Evolutionary conservation across 371 early-diverging fungal species (phyloP).

Genomic region (Gilbertella persicaria): DNA sequence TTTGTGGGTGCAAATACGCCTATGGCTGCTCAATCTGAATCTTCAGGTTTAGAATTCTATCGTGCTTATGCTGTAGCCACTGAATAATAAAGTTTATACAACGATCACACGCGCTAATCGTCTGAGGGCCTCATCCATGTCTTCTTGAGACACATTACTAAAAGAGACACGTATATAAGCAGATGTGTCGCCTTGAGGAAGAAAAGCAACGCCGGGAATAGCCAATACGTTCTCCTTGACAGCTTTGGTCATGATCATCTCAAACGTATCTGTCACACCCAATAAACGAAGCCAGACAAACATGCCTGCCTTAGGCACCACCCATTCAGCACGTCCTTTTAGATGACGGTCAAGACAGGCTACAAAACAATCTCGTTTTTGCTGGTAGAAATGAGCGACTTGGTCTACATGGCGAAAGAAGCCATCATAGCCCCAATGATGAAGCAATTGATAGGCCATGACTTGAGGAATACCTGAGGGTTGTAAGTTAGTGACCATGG

Average conservation of each 20-base stretch:
- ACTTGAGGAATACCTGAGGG: conserved; percentile 78
- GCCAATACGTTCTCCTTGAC: conserved; percentile 70
- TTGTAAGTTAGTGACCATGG: conserved; percentile 72
- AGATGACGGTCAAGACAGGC: conserved; percentile 55
- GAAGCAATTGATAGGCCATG: conserved; percentile 59
- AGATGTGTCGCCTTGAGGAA: conserved; percentile 23
- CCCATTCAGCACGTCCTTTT: conserved; percentile 68
- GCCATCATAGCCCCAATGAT: conserved; percentile 64
- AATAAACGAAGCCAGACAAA: conserved; percentile 81
- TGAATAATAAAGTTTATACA: conserved; percentile 15
- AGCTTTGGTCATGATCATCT: conserved; percentile 67
- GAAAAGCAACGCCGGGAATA: conserved; percentile 65
- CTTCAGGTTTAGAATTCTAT: conserved; percentile 56
- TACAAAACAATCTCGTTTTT: conserved; percentile 67
- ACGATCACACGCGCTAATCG: conserved; percentile 51
- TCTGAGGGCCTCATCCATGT: conserved; percentile 65
- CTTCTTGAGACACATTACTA: conserved; percentile 59
- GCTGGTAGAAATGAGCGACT: conserved; percentile 63
- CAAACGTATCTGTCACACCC: conserved; percentile 62
- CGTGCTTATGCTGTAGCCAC: conserved; percentile 57
- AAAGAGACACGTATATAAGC: conserved; percentile 63
- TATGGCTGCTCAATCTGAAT: conserved; percentile 45
- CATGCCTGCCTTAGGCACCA: conserved; percentile 75
- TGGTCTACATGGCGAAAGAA: conserved; percentile 64
- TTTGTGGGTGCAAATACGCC: conserved; percentile 65